phyloP scores from a whole-genome alignment of 2,329 filamentous ascomycete species.

The Hymenoscyphus linearis region DNA sequence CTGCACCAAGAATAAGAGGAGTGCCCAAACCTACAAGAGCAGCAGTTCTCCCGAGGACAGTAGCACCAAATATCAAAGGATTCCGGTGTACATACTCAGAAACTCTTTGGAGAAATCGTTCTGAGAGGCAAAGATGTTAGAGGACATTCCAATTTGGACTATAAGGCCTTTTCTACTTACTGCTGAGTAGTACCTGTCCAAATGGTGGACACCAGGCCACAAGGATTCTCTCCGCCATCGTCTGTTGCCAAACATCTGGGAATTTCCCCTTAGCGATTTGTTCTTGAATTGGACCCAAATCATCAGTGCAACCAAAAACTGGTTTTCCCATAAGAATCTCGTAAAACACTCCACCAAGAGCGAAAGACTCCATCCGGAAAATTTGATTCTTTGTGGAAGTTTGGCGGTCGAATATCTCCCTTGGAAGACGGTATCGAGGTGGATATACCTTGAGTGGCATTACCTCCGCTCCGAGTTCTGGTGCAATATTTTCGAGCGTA shows the following conservation, averaged over 20 bases:
- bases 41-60: conserved; percentile 8
- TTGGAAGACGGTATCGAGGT: conserved; percentile 13
- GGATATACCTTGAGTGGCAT: conserved; percentile 11
- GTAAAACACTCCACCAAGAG: conserved; percentile 16
- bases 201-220: conserved; percentile 17
- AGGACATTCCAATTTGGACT: background rate
- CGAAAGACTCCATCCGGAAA: conserved; percentile 15
- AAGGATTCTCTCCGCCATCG: conserved; percentile 14
- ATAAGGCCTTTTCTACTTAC: background rate
- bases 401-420: conserved; percentile 3
- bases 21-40: conserved; percentile 11
- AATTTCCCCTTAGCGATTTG: conserved; percentile 12
- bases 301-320: conserved; percentile 3
- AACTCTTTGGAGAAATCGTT: conserved; percentile 4
- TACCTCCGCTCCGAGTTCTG: background rate
- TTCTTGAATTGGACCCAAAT: conserved; percentile 5
- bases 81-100: conserved; percentile 10
- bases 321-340: conserved; percentile 13
- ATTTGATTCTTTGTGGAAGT: conserved; percentile 12
- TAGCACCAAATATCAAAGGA: conserved; percentile 12
- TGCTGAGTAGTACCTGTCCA: conserved; percentile 11
- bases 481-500: conserved; percentile 9
- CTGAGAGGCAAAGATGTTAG: background rate
- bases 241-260: conserved; percentile 17
- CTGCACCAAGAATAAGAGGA: conserved; percentile 19